Base-by-base conservation (phyloP, 176 grass and related monocot species). In the Thinopyrum elongatum region DNA sequence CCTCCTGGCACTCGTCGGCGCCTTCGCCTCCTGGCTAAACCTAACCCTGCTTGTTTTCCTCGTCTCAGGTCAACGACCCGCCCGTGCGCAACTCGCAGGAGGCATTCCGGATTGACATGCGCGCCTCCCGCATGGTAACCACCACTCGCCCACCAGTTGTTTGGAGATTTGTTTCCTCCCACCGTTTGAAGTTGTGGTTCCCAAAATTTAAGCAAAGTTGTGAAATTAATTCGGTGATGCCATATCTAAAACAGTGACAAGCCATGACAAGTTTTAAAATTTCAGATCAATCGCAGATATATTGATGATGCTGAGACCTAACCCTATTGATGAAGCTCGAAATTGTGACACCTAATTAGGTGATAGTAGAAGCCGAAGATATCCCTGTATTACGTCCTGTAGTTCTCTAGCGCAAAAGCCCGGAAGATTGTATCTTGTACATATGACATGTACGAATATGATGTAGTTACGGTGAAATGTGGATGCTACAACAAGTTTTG, bases 61-160 rank as follows among this genome's bases (percentile, higher is more conserved):
- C 58, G 9, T 15, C 58, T 30, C 84, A 98, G 95, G 93, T 95
- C 33, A 94, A 79, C 77, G 93, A 98, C 5, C 89, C 91, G 34
- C 90, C 95, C 22, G 89, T 94, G 49, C 91, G 88, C 16, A 95
- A 95, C 88, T 89, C 96, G 15, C 89, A 95, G 88, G 93, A 92
- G 72, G 87, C 84, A 28, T 95, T 95, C 57, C 90, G 90, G 90
- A 95, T 92, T 90, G 93, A 92, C 76, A 90, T 88, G 42, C 88
- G 86, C 6, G 88, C 90, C 29, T n/a, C 85, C 28, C 89, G 80
- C 61, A 70, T 91, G 85, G 41, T 44, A 13, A 44, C 58, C 2
- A 7, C 34, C 4, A 1, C 22, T 23, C 22, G 26, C 58, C 46
- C 80, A 59, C 67, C 60, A 79, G 6, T 5, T 42, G 33, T 80